Conservation (phyloP, 495 filamentous ascomycete genomes). For the Penicillium macrosclerotiorum region DNA sequence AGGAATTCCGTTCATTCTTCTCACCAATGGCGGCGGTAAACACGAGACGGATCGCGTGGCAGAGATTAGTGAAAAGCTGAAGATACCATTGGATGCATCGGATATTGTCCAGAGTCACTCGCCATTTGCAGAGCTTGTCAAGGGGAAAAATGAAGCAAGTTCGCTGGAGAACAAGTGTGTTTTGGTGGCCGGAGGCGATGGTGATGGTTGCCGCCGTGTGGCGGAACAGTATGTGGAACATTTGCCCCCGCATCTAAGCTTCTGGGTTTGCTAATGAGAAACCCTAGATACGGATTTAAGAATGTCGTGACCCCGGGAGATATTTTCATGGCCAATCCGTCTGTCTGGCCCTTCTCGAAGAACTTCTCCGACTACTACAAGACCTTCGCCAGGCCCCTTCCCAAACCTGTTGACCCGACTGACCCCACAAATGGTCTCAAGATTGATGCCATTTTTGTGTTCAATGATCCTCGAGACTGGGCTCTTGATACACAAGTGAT, state of each 20-base stretch:
- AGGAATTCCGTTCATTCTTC: slow-evolving; percentile 76
- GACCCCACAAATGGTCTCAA: slow-evolving; percentile 54
- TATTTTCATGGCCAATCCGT: slow-evolving; percentile 68
- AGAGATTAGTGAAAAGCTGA: slow-evolving; percentile 63
- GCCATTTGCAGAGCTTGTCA: slow-evolving; percentile 62
- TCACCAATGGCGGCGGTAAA: slow-evolving; percentile 88
- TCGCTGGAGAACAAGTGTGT: slow-evolving; percentile 67
- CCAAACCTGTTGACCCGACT: slow-evolving; percentile 29
- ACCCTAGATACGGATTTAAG: slow-evolving; percentile 73
- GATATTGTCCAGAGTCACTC: slow-evolving; percentile 86
- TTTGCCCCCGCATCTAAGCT: neutral
- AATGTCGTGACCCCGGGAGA: slow-evolving; percentile 84
- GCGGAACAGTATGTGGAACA: slow-evolving; percentile 53
- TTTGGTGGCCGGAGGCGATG: slow-evolving; percentile 78
- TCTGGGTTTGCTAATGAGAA: neutral
- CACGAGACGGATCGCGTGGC: slow-evolving; percentile 67
- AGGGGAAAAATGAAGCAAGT: slow-evolving; percentile 33
- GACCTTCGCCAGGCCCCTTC: slow-evolving; percentile 60
- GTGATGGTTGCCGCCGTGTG: slow-evolving; percentile 70
- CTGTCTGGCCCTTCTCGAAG: slow-evolving; percentile 77
- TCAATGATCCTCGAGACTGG: slow-evolving; percentile 93
- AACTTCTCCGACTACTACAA: slow-evolving; percentile 60
- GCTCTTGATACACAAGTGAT: slow-evolving; percentile 82
- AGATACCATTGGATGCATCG: slow-evolving; percentile 56
- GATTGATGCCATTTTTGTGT: slow-evolving; percentile 84